phyloP scores from a whole-genome alignment of 768 basidiomycete species.

The Brasilioporus rufonigricans region DNA sequence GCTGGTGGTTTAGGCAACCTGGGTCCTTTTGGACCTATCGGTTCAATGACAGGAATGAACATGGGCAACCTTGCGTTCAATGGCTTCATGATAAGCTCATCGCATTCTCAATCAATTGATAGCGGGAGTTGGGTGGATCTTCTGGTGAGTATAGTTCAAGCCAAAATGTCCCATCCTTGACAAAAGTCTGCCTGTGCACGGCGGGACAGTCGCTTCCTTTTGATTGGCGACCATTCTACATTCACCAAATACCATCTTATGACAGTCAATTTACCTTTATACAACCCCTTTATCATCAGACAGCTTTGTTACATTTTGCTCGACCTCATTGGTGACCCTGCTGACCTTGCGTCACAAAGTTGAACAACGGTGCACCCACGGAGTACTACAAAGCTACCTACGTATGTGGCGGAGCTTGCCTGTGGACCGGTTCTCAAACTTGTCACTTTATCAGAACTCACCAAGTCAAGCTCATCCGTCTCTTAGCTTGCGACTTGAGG shows the following conservation, averaged over 20 bases:
- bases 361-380: constrained; percentile 51
- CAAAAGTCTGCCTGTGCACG: too few species aligned
- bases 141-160: constrained; percentile 22
- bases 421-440: neutral
- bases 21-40: constrained; percentile 25
- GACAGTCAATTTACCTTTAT: too few species aligned
- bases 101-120: constrained; percentile 20
- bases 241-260: too few species aligned
- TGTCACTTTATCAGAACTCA: constrained; percentile 47
- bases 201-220: neutral
- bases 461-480: constrained; percentile 68
- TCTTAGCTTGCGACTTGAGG: constrained; percentile 59
- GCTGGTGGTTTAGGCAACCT: constrained; percentile 21
- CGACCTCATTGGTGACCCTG: neutral
- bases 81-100: constrained; percentile 19
- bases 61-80: constrained; percentile 28
- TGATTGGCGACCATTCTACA: neutral
- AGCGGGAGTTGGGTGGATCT: constrained; percentile 31
- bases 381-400: constrained; percentile 69
- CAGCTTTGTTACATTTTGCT: neutral
- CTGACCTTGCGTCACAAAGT: constrained; percentile 36
- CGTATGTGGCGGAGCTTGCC: constrained; percentile 40
- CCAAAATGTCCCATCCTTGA: neutral
- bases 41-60: constrained; percentile 16
- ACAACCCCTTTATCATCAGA: neutral